Base-by-base conservation (phyloP, 225 moss, liverwort and hornwort genomes). In the Bryoerythrophyllum caledonicum region DNA sequence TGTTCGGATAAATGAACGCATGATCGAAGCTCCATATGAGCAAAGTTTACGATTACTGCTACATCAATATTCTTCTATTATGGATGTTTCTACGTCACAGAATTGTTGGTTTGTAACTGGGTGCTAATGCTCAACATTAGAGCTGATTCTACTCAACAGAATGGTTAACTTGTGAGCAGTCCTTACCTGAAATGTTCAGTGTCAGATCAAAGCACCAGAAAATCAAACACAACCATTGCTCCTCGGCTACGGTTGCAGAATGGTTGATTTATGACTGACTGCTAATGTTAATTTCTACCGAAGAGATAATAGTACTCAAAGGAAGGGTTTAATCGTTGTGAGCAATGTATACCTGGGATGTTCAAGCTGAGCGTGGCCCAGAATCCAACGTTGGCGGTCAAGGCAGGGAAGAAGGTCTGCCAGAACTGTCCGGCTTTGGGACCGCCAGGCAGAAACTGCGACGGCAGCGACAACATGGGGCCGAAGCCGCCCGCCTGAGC, bases 341-440 rank as follows among this genome's bases (percentile, higher is more conserved):
- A 35, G 52, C 17, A 51, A 38, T 26, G 17, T 59, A 78, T 76
- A 96, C 95, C 95, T 65, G 95, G 93, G 49, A 96, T 96, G 74
- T 96, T 96, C 66, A 96, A 82, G 82, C 93, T 96, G 59, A 96
- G 87, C 3, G 95, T 93, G 26, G 93, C 95, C 95, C 95, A 96
- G 66, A 93, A 93, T 26, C 95, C 95, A 38, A 96, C 89, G 60
- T 96, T 96, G 1, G 95, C 93, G 14, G 95, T 96, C 57, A 96
- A 79, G 51, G 95, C 95, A 28, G 95, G 95, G 44, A 96, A 90
- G 71, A 96, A 93, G 13, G 86, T 83, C 19, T 64, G 82, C 95
- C 95, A 96, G 67, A 96, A 93, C 67, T 93, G 90, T 12, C 95
- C 95, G 70, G 87, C 88, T 75, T 91, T 93, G 7, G 86, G 63